Conservation (phyloP, 1,139 yeast species). For the Suzukiozyma palmioleophila region DNA sequence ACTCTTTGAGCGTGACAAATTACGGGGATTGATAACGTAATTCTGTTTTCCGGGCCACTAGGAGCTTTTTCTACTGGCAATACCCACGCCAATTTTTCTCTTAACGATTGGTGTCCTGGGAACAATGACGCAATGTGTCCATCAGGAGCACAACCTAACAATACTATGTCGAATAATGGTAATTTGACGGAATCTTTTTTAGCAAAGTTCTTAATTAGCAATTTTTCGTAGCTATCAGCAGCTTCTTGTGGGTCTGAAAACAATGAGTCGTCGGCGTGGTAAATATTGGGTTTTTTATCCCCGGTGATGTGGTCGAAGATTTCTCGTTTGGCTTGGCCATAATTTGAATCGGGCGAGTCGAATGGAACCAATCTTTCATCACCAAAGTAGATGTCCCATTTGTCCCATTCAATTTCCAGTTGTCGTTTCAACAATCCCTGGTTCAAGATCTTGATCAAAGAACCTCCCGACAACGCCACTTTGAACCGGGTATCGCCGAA, state of each 20-base stretch:
- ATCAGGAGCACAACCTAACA: slow-evolving; percentile 97
- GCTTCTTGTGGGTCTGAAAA: slow-evolving; percentile 88
- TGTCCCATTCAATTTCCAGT: slow-evolving; percentile 79
- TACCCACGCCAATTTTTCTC: slow-evolving; percentile 95
- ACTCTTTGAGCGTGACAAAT: slow-evolving; percentile 92
- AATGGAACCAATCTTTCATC: slow-evolving; percentile 95
- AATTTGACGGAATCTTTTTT: slow-evolving; percentile 91
- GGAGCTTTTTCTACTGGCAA: slow-evolving; percentile 93
- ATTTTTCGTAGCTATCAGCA: slow-evolving; percentile 88
- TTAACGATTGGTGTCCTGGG: slow-evolving; percentile 83
- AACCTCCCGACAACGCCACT: slow-evolving; percentile 91
- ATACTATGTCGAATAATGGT: slow-evolving; percentile 87
- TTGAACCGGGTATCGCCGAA: slow-evolving; percentile 66
- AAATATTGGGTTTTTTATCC: slow-evolving; percentile 62
- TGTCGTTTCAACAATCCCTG: slow-evolving; percentile 74
- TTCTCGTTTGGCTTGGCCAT: slow-evolving; percentile 81
- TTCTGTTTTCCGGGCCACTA: slow-evolving; percentile 80
- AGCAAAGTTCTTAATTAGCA: slow-evolving; percentile 86
- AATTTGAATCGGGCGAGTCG: slow-evolving; percentile 77
- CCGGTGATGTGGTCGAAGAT: slow-evolving; percentile 65
- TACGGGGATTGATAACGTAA: slow-evolving; percentile 90
- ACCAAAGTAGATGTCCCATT: slow-evolving; percentile 95
- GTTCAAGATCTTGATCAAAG: slow-evolving; percentile 76
- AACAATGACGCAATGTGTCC: slow-evolving; percentile 96
- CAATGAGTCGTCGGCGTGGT: slow-evolving; percentile 74